Conservation (phyloP, 768 basidiomycete species). For the Termitomyces sp. region DNA sequence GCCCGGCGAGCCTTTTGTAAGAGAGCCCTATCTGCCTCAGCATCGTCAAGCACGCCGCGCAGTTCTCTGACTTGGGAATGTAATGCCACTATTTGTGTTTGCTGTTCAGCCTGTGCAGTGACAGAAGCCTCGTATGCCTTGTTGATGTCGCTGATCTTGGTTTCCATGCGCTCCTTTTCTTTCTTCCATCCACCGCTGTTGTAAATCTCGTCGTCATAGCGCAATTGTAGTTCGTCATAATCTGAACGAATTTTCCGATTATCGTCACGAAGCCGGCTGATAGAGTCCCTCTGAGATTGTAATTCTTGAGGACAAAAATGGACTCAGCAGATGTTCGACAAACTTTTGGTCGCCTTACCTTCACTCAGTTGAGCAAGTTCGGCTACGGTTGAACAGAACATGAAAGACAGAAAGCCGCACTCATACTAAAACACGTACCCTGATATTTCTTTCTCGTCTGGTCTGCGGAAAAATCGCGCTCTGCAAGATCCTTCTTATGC, state of each 20-base stretch:
- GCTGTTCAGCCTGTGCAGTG: conserved; percentile 73
- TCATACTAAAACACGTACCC: conserved; percentile 34
- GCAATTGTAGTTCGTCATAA: conserved; percentile 68
- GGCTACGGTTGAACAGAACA: conserved; percentile 32
- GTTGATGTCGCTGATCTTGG: conserved; percentile 70
- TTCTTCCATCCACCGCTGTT: conserved; percentile 80
- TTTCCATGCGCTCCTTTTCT: conserved; percentile 83
- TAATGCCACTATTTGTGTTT: conserved; percentile 75
- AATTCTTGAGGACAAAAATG: conserved; percentile 43
- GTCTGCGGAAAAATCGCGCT: conserved; percentile 72
- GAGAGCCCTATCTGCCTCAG: conserved; percentile 74
- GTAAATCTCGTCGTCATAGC: conserved; percentile 74
- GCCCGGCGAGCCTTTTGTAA: conserved; percentile 80
- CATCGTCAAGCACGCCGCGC: conserved; percentile 76
- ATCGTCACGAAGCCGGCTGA: conserved; percentile 76
- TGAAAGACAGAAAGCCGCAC: background rate
- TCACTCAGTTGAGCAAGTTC: conserved; percentile 78
- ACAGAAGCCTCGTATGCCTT: conserved; percentile 73
- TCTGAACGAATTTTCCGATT: conserved; percentile 75
- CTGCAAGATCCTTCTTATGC: conserved; percentile 74
- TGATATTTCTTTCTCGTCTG: conserved; percentile 87
- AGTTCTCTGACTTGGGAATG: conserved; percentile 86
- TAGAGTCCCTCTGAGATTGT: conserved; percentile 69
- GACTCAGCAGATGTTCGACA: background rate
- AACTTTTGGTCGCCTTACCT: conserved; percentile 36